These are phyloP conservation scores for Echium plantagineum DNA, from an alignment of 257 asterid species.

Conservation along the genomic window DNA sequence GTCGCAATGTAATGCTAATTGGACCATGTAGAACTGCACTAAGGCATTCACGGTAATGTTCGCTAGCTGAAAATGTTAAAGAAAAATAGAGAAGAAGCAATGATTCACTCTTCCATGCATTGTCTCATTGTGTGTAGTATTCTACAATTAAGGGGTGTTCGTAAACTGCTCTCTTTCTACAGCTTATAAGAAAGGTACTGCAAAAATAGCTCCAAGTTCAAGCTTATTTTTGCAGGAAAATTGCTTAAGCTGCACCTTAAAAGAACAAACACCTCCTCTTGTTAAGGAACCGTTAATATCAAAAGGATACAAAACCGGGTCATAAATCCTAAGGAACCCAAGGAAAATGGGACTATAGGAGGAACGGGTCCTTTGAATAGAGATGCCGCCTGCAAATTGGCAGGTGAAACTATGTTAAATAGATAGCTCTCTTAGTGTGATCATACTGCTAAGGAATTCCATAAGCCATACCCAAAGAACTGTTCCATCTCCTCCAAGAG, in stretches of 20 bases:
- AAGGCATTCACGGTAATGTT: constrained; percentile 64
- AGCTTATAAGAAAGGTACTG: too few relatives aligned
- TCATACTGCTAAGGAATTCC: constrained; percentile 1
- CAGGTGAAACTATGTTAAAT: not conserved
- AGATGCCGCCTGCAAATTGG: constrained; percentile 79
- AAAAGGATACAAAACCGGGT: constrained; percentile 90
- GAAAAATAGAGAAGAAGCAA: constrained; percentile 15
- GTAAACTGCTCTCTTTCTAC: too few relatives aligned
- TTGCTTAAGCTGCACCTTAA: too few relatives aligned
- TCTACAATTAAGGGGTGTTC: not conserved
- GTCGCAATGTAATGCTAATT: constrained; percentile 72
- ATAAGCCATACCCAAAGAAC: constrained; percentile 82
- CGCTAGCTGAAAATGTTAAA: constrained; percentile 70
- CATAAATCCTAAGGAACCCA: constrained; percentile 98
- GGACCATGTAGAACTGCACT: constrained; percentile 66
- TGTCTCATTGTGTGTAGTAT: not conserved
- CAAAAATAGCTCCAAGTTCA: too few relatives aligned
- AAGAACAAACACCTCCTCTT: not conserved
- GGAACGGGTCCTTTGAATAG: constrained; percentile 99
- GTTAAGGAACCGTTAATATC: constrained; percentile 1
- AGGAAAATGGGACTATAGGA: constrained; percentile 89
- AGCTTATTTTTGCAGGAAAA: too few relatives aligned
- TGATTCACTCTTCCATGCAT: not conserved
- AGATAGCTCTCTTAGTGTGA: not conserved
- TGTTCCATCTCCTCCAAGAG: constrained; percentile 98